These are phyloP conservation scores for Globisporangium okanoganense DNA, from an alignment of 352 stramenopile species.

Conservation along the genomic window DNA sequence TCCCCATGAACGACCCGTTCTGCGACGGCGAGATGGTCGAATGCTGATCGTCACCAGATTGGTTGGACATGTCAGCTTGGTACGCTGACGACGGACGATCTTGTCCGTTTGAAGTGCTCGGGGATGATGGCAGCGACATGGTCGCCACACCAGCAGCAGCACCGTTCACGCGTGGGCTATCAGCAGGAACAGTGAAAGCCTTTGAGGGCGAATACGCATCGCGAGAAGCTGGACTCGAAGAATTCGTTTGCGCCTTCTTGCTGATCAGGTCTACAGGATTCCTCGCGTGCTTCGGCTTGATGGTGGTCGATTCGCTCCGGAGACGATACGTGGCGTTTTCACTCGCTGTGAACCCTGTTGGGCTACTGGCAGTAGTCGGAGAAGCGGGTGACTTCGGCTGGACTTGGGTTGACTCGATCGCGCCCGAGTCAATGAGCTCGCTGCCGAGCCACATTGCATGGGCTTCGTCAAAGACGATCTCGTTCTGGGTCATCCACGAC, in stretches of 20 bases:
- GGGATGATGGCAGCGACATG: conserved; percentile 7
- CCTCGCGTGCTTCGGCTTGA: conserved; percentile 13
- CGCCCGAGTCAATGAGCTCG: conserved; percentile 59
- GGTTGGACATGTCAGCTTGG: conserved; percentile 11
- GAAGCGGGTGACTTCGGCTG: conserved; percentile 4
- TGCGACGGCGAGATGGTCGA: conserved; percentile 42
- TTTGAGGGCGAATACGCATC: background rate
- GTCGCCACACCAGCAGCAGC: background rate
- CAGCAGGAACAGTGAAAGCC: background rate
- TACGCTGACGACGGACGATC: conserved; percentile 14
- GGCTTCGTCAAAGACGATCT: conserved; percentile 66
- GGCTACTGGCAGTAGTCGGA: conserved; percentile 21
- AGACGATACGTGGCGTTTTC: conserved; percentile 29
- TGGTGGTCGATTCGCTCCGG: conserved; percentile 33
- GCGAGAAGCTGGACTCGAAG: background rate
- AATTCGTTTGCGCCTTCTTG: background rate
- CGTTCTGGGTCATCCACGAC: conserved; percentile 74
- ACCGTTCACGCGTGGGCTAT: background rate
- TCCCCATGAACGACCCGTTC: conserved; percentile 37
- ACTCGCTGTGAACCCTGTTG: conserved; percentile 15
- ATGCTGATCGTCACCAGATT: conserved; percentile 34
- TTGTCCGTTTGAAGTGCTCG: conserved; percentile 8
- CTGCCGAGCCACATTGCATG: conserved; percentile 74
- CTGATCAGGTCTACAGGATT: background rate
- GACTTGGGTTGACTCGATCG: conserved; percentile 27